Evolutionary conservation across 306 rosid genomes (phyloP), one percentile per base, ranked within the genome.

Genomic region (Malus sieversii): DNA sequence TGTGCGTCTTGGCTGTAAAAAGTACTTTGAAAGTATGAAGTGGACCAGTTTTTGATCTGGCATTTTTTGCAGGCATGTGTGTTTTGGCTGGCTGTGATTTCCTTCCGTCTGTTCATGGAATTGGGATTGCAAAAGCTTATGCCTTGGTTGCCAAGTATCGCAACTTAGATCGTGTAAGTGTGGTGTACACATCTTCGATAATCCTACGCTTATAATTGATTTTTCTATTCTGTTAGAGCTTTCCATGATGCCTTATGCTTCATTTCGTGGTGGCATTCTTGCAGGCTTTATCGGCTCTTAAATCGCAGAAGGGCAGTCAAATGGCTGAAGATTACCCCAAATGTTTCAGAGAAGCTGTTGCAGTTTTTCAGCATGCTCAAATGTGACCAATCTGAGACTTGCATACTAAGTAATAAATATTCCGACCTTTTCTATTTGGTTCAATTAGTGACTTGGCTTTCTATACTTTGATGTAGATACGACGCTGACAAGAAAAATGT

Each of bases 81-180:
- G 93, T 92, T 65, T 80, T 94, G 72, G 98, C 98, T 60, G 98
- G 98, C 78, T 92, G 98, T 80, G 98, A 94, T 79, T 92, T 94
- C 87, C 98, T 92, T 82, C 85, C 97, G 66, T 94, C 98, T 77
- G 93, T 94, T 81, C 97, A 93, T 67, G 97, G 98, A 84, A 94
- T 92, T 66, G 98, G 98, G 69, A 92, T 94, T 70, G 90, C 53
- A 53, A 88, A 88, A 79, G 93, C 98, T 79, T 87, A 92, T 80
- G 95, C 90, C 77, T 79, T 91, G 71, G 95, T 94, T 74, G 90
- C 90, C 44, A 92, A 92, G 88, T 92, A 92, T 81, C 87, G 80
- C 61, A 92, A 90, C 58, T 79, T 94, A 70, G 95, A 88, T 61
- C 95, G 95, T 45, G 98, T 94, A 88, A 90, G 98, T 89, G 27